Base-by-base conservation (phyloP, 2,329 filamentous ascomycete genomes). In the Phialemonium atrogriseum region DNA sequence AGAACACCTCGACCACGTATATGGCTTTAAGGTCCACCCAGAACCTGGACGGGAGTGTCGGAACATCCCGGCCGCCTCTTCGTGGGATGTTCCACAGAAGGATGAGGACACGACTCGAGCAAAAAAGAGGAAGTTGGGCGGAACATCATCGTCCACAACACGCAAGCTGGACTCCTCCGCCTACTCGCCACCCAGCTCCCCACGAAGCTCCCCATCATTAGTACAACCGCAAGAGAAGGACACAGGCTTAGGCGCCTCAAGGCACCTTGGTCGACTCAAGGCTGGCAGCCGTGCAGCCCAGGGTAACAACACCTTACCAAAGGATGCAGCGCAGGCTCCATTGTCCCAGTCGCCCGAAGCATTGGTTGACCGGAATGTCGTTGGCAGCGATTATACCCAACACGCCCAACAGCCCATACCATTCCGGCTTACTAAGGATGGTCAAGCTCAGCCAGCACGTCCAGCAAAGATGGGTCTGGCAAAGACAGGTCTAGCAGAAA, bases 131-230 rank as follows among this genome's bases (percentile, higher is more conserved):
- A 44, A 41, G 32, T 28, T 45, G 13, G 35, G 29, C 10, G 35
- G 38, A 17, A 41, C 35, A 12, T 33, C 35, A 10, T 47, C 41
- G 13, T 40, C 42, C 23, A 35, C 26, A 33, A 18, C 5, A 30
- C 33, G 17, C 40, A 28, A 20, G 14, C 32, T 10, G 29, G 35
- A 9, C 43, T 30, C 4, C 36, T 38, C n/a, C n/a, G n/a, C n/a
- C 2, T 49, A 47, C 32, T 46, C 45, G 4, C 43, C 45, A 8
- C 44, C 47, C 10, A 44, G 48, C 20, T 40, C 43, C 15, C 45
- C 46, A 9, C 46, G n/a, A n/a, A n/a, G n/a, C n/a, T n/a, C n/a
- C n/a, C n/a, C n/a, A n/a, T n/a, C n/a, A n/a, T n/a, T n/a, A n/a
- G n/a, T n/a, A n/a, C n/a, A n/a, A n/a, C n/a, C n/a, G n/a, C n/a